These are phyloP conservation scores for Suhomyces guaymorum DNA, from an alignment of 1,139 yeast genomes.

Conservation along the genomic window DNA sequence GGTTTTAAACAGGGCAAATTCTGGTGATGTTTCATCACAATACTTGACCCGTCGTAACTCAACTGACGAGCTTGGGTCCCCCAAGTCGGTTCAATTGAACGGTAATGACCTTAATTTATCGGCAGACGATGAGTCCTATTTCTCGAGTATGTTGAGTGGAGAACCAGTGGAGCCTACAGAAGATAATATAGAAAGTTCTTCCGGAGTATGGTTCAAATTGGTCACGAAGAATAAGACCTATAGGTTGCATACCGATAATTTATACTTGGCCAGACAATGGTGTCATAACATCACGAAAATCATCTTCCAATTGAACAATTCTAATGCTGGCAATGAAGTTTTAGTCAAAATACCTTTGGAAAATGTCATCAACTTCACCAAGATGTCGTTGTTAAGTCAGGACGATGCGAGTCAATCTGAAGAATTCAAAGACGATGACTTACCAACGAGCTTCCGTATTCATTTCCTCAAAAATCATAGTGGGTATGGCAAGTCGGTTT, in stretches of 20 bases:
- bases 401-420: conserved; percentile 12
- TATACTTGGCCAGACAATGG: conserved; percentile 78
- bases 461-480: conserved; percentile 21
- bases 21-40: conserved; percentile 12
- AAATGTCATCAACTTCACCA: conserved; percentile 63
- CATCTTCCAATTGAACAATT: conserved; percentile 61
- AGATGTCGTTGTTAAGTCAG: conserved; percentile 22
- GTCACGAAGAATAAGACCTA: conserved; percentile 61
- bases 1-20: conserved; percentile 3
- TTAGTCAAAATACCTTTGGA: conserved; percentile 74
- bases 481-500: conserved; percentile 2
- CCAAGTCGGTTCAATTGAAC: conserved; percentile 5
- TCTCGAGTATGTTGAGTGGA: conserved; percentile 26
- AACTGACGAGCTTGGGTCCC: conserved; percentile 10
- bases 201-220: conserved; percentile 54
- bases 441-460: conserved; percentile 27
- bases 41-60: conserved; percentile 10
- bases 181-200: conserved; percentile 25
- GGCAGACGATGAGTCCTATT: conserved; percentile 29
- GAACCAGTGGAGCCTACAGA: conserved; percentile 25
- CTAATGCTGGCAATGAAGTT: conserved; percentile 72
- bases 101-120: conserved; percentile 6
- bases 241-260: conserved; percentile 71
- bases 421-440: conserved; percentile 16
- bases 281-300: conserved; percentile 71